Conservation (phyloP, 257 asterid genomes). For the Solanum pimpinellifolium region DNA sequence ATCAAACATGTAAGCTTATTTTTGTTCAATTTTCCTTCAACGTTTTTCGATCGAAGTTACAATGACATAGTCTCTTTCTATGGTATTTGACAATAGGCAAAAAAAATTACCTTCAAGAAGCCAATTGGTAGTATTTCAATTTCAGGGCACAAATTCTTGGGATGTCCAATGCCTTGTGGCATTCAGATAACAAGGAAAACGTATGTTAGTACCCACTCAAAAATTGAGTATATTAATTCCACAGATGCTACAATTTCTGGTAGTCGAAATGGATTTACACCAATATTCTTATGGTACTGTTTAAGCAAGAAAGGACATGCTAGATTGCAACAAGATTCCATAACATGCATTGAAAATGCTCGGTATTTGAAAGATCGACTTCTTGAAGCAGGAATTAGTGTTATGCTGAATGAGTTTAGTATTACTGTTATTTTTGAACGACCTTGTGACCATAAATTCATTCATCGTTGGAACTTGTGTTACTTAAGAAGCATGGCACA, state of each 20-base stretch:
- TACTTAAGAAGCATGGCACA: constrained; percentile 1
- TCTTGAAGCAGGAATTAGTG: background rate
- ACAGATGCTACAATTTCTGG: background rate
- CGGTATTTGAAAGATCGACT: background rate
- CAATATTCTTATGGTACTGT: background rate
- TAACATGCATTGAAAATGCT: background rate
- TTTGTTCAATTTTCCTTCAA: background rate
- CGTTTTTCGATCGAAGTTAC: too few species aligned
- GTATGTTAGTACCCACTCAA: background rate
- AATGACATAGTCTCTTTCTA: background rate
- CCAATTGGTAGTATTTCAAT: background rate
- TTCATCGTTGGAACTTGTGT: constrained; percentile 5
- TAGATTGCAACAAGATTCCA: background rate
- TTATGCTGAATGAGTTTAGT: constrained; percentile 6
- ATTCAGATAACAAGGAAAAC: background rate
- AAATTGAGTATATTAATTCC: background rate
- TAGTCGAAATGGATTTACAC: background rate
- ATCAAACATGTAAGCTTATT: background rate
- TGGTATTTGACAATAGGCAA: background rate
- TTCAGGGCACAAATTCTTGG: background rate
- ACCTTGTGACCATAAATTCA: background rate
- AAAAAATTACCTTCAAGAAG: background rate
- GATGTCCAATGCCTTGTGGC: background rate
- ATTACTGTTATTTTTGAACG: constrained; percentile 1
- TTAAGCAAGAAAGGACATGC: background rate